Conservation (phyloP, 2,329 filamentous ascomycete genomes). For the Fusarium circinatum region DNA sequence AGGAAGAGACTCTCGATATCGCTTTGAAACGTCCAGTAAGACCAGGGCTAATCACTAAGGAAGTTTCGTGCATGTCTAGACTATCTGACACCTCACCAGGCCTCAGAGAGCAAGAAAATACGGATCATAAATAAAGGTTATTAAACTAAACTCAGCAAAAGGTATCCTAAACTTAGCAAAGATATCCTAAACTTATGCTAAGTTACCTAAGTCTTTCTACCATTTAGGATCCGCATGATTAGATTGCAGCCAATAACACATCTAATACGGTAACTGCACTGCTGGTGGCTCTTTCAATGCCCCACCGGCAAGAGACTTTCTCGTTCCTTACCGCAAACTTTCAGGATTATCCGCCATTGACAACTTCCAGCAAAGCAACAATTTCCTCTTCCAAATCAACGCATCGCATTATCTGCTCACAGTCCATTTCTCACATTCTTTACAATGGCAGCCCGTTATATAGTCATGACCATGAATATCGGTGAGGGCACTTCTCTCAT, state of each 20-base stretch:
- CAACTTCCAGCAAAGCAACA: neutral
- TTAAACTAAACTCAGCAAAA: neutral
- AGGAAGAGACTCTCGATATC: neutral
- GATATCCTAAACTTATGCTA: neutral
- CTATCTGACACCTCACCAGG: neutral
- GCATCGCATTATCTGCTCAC: too few species aligned
- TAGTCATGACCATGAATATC: conserved; percentile 11
- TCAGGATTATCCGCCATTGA: too few species aligned
- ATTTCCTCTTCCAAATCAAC: too few species aligned
- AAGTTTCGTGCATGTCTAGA: neutral
- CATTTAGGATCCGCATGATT: neutral
- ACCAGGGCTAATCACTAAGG: neutral
- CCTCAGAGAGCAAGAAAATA: neutral
- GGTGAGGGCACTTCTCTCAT: neutral
- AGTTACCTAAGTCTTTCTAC: neutral
- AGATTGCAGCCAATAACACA: neutral
- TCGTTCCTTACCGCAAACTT: neutral
- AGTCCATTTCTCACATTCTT: neutral
- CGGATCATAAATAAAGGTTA: neutral
- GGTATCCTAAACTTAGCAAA: neutral
- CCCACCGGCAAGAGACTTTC: neutral
- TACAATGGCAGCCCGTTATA: neutral
- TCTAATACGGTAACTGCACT: too few species aligned
- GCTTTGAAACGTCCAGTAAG: too few species aligned
- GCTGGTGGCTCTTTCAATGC: neutral